phyloP scores from a whole-genome alignment of 345 rosid species.

The Brassica carinata region DNA sequence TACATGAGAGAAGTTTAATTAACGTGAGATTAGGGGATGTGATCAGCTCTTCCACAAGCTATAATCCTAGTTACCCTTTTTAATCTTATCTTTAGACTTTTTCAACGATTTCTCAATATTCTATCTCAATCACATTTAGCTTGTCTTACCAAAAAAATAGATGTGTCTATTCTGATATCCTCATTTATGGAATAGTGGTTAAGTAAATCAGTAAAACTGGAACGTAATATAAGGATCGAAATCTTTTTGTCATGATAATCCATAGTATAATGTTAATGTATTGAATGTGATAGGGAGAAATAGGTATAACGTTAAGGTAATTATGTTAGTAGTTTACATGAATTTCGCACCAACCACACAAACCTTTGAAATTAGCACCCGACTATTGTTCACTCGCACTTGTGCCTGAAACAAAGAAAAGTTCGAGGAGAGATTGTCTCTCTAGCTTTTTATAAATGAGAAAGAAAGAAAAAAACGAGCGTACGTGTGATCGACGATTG shows the following conservation, averaged over 20 bases:
- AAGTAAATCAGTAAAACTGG: not conserved
- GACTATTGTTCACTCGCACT: slow-evolving; percentile 37
- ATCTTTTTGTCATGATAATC: not conserved
- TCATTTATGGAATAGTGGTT: slow-evolving; percentile 31
- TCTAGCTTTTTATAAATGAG: slow-evolving; percentile 49
- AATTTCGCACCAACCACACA: slow-evolving; percentile 28
- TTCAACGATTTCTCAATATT: not conserved
- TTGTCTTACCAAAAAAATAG: not conserved
- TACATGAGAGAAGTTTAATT: slow-evolving; percentile 37
- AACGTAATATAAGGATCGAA: not conserved
- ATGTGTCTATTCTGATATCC: not conserved
- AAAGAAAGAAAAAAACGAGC: slow-evolving; percentile 32
- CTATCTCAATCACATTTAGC: not conserved
- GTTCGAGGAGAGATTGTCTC: slow-evolving; percentile 50
- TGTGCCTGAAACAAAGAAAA: slow-evolving; percentile 27
- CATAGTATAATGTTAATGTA: slow-evolving; percentile 7
- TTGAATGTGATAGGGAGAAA: slow-evolving; percentile 26
- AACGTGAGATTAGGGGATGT: slow-evolving; percentile 44
- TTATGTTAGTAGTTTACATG: slow-evolving; percentile 13
- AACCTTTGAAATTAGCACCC: slow-evolving; percentile 20
- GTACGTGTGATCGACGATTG: slow-evolving; percentile 76
- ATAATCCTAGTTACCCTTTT: slow-evolving; percentile 15
- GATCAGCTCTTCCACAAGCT: slow-evolving; percentile 36
- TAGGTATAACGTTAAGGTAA: slow-evolving; percentile 13
- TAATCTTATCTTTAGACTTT: slow-evolving; percentile 13